phyloP scores from a whole-genome alignment of 2,329 filamentous ascomycete genomes.

The Dryadomyces sulphureus region DNA sequence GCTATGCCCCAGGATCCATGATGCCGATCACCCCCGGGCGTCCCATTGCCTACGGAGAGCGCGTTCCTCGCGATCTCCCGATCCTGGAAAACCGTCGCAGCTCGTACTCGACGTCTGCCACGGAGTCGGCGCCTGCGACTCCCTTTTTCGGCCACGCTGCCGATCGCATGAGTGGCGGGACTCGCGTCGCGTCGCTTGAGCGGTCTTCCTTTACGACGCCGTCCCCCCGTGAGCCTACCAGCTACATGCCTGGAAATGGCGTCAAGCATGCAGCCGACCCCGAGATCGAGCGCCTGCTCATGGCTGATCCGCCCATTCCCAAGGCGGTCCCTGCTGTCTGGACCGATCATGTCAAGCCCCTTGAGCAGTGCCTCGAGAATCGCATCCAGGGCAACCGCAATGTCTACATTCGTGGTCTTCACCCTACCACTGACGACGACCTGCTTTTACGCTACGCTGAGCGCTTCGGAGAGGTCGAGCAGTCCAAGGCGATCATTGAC shows the following conservation, averaged over 20 bases:
- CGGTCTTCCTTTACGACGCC: constrained; percentile 52
- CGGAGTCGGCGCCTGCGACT: constrained; percentile 49
- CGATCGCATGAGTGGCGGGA: constrained; percentile 40
- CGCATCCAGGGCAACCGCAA: constrained; percentile 85
- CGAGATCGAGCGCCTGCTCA: constrained; percentile 48
- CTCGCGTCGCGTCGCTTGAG: constrained; percentile 42
- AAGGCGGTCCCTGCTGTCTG: constrained; percentile 80
- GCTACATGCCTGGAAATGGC: constrained; percentile 14
- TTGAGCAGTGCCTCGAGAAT: constrained; percentile 91
- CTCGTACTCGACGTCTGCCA: constrained; percentile 46
- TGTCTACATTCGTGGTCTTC: constrained; percentile 92
- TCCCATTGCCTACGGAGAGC: constrained; percentile 26
- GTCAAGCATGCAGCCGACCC: constrained; percentile 31
- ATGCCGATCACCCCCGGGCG: constrained; percentile 41
- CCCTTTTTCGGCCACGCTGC: constrained; percentile 46
- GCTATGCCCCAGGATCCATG: constrained; percentile 14
- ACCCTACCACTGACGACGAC: constrained; percentile 89
- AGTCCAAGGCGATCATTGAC: constrained; percentile 97
- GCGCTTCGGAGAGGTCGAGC: constrained; percentile 87
- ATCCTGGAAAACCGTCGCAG: constrained; percentile 50
- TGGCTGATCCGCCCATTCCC: constrained; percentile 71
- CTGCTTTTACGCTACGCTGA: constrained; percentile 68
- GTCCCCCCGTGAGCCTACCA: constrained; percentile 42
- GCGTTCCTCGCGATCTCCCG: constrained; percentile 38
- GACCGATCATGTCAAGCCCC: constrained; percentile 73